Percentiles rank a stretch among this genome's conserved stretches.
These are phyloP conservation scores for Cystoderma amianthinum DNA, from an alignment of 768 basidiomycete species.

Conservation along the genomic window DNA sequence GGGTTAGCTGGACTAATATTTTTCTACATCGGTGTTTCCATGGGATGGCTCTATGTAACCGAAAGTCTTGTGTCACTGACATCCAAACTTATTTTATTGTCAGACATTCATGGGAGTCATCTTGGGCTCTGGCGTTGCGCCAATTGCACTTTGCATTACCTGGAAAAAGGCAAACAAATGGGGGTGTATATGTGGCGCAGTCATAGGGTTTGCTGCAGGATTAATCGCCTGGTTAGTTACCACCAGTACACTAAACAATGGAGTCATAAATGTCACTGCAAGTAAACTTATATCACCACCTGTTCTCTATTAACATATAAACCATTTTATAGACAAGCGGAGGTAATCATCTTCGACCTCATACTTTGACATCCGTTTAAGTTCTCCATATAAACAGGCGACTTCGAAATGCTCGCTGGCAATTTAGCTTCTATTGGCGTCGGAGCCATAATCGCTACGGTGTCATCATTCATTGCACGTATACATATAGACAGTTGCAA, in stretches of 20 bases:
- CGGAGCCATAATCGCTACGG: conserved; percentile 70
- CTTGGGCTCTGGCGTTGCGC: conserved; percentile 79
- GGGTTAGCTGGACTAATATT: conserved; percentile 82
- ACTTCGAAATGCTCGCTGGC: conserved; percentile 74
- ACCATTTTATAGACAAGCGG: conserved; percentile 49
- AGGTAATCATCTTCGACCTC: conserved; percentile 17
- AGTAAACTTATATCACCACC: too few species aligned
- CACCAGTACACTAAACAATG: conserved; percentile 62
- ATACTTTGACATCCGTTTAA: too few species aligned
- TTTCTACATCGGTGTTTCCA: conserved; percentile 84
- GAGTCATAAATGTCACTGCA: conserved; percentile 70
- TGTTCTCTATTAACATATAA: too few species aligned
- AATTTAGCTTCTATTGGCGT: conserved; percentile 83
- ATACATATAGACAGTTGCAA: not conserved
- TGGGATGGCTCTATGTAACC: conserved; percentile 86
- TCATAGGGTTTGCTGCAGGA: conserved; percentile 64
- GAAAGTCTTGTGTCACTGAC: not conserved
- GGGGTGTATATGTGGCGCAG: conserved; percentile 72
- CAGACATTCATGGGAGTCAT: conserved; percentile 88
- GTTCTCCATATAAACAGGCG: conserved; percentile 5
- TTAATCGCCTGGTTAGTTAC: conserved; percentile 83
- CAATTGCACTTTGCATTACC: conserved; percentile 80
- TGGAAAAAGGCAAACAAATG: conserved; percentile 84
- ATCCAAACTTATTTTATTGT: not conserved
- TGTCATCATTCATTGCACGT: conserved; percentile 57